Base-by-base conservation (phyloP, 768 basidiomycete species). In the Mycena polygramma region DNA sequence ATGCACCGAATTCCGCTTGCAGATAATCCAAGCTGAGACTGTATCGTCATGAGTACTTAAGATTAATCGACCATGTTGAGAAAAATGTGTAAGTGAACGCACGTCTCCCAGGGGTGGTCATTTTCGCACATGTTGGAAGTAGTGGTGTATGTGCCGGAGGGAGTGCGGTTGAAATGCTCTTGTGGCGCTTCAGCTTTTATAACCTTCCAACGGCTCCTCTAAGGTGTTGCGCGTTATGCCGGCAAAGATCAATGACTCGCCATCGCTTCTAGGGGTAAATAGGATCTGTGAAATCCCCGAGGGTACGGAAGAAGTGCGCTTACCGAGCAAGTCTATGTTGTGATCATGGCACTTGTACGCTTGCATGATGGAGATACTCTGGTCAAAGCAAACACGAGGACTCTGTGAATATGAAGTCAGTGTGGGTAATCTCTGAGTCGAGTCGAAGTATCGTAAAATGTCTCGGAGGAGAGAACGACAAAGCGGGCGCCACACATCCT, bases 311-410 rank as follows among this genome's bases (percentile, higher is more conserved):
- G 39, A 19, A 24, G 5, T 57, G n/a, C 10, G 41, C 20, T 57
- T 57, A 19, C 55, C 55, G 55, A 57, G n/a, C n/a, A 57, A 57
- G 55, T 37, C n/a, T n/a, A n/a, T 39, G 55, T 39, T 19, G 55
- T 39, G 39, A 39, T 39, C 39, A 39, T n/a, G n/a, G 13, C 7
- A 39, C 13, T 39, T 39, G 55, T 36, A 8, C 7, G 55, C 26
- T 19, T 30, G 55, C 13, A 39, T 8, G 17, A 26, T 45, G 41
- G 57, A 35, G 26, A 36, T 46, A 26, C 6, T 13, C 4, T 35
- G 45, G 30, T 26, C 5, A 51, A 51, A 26, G 10, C 41, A 59
- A 43, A 59, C 35, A 61, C 59, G 59, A 61, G 46, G 59, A 49
- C 20, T 60, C 7, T 46, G 45, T 4, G 7, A 20, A n/a, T n/a